Percentiles rank a stretch among this genome's conserved stretches.
Evolutionary conservation across 2,329 filamentous ascomycete genomes (phyloP).

Genomic region (Stachybotrys echinatus): DNA sequence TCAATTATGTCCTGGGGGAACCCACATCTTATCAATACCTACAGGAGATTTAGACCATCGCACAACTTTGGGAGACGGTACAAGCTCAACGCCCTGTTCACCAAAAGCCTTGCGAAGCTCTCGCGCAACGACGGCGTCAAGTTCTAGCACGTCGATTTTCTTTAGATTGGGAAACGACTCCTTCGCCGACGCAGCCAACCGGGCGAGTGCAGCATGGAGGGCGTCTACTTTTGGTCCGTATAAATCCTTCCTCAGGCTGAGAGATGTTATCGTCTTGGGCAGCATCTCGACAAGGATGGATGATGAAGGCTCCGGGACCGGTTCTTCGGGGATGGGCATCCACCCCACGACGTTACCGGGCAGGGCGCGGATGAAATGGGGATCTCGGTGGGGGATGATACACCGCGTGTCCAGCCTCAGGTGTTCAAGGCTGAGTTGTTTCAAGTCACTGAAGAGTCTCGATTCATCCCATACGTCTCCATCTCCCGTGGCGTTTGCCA

Average conservation of each 20-base stretch:
- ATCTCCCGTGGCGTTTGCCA: not conserved
- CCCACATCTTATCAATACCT: no score
- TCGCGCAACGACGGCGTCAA: no score
- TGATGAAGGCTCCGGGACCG: not conserved
- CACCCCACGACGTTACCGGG: no score
- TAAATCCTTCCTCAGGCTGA: conserved; percentile 4
- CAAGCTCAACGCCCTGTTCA: no score
- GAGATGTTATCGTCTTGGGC: not conserved
- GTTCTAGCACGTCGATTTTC: no score
- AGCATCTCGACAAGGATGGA: not conserved
- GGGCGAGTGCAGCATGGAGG: not conserved
- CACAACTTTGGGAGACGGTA: no score
- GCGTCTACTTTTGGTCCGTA: not conserved
- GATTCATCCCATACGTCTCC: not conserved
- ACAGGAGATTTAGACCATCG: no score
- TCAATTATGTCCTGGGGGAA: no score
- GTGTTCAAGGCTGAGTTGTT: not conserved
- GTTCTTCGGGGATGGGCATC: not conserved
- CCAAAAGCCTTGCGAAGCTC: no score
- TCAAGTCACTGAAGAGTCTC: not conserved
- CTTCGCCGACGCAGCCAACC: not conserved
- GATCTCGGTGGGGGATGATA: not conserved
- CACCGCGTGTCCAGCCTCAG: not conserved
- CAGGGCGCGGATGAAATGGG: not conserved
- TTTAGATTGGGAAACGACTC: not conserved